Conservation (phyloP, 2,329 filamentous ascomycete species). For the Rosellinia necatrix region DNA sequence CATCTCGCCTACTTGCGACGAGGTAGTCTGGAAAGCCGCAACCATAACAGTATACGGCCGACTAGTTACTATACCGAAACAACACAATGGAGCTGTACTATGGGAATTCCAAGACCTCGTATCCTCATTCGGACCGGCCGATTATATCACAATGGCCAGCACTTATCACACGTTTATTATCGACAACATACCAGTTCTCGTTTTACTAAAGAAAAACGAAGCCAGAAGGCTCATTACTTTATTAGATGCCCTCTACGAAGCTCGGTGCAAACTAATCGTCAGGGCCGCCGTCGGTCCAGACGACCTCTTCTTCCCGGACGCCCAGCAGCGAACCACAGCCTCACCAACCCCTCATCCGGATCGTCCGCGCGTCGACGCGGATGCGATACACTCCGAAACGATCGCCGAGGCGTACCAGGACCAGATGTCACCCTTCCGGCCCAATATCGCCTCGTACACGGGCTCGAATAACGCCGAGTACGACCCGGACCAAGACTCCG, state of each 20-base stretch:
- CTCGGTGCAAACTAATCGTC: conserved; percentile 76
- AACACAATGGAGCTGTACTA: conserved; percentile 60
- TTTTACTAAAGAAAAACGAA: conserved; percentile 75
- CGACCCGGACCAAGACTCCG: conserved; percentile 61
- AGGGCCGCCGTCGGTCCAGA: conserved; percentile 71
- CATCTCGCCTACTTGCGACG: conserved; percentile 2
- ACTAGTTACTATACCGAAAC: conserved; percentile 60
- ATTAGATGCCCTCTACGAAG: conserved; percentile 80
- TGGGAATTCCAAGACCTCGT: conserved; percentile 75
- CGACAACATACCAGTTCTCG: conserved; percentile 70
- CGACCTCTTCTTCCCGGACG: conserved; percentile 76
- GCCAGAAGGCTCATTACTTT: conserved; percentile 80
- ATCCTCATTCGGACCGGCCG: conserved; percentile 72
- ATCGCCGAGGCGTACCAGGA: conserved; percentile 79
- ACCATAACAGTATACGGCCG: conserved; percentile 66
- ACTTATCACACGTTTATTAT: conserved; percentile 80
- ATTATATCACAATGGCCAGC: conserved; percentile 82
- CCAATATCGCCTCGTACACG: conserved; percentile 73
- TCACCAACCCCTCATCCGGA: conserved; percentile 29
- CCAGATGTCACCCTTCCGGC: conserved; percentile 74
- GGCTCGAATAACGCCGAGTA: conserved; percentile 52
- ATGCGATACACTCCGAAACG: conserved; percentile 67
- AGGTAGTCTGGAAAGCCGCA: conserved; percentile 48
- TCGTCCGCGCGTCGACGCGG: conserved; percentile 42
- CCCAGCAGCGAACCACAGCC: conserved; percentile 29